phyloP scores from a whole-genome alignment of 2,329 filamentous ascomycete species.

The Phaeosphaeriaceae sp. region DNA sequence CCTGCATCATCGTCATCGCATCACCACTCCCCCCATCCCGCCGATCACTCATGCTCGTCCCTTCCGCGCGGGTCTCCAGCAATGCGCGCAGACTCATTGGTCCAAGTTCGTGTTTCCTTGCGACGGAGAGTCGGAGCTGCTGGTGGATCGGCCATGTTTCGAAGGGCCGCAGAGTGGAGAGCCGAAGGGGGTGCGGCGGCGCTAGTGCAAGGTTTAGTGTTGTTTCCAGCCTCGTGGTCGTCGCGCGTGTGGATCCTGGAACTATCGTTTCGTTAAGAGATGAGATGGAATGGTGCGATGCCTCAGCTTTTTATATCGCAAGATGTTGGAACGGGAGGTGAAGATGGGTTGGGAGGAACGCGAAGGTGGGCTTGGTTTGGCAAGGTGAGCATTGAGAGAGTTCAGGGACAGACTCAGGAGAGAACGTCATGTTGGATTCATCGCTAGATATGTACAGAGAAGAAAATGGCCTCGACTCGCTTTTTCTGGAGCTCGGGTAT shows the following conservation, averaged over 20 bases:
- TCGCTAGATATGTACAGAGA: background rate
- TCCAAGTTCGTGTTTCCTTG: background rate
- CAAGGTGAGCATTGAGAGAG: too few relatives aligned
- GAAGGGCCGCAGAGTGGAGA: conserved; percentile 11
- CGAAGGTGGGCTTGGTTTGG: too few relatives aligned
- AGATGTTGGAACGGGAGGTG: background rate
- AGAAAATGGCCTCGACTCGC: background rate
- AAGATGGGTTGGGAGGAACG: too few relatives aligned
- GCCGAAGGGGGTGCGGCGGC: conserved; percentile 9
- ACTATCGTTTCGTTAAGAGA: conserved; percentile 8
- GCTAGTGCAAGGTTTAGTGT: conserved; percentile 9
- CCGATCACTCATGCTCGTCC: background rate
- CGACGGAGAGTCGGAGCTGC: conserved; percentile 2
- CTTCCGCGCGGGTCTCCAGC: conserved; percentile 12
- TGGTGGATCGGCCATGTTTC: conserved; percentile 6
- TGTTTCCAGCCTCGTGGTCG: background rate
- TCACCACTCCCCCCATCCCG: background rate
- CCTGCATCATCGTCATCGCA: background rate
- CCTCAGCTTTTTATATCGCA: background rate
- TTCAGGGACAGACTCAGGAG: too few relatives aligned
- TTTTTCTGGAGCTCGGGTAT: background rate
- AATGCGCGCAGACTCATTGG: background rate
- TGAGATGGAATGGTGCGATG: background rate
- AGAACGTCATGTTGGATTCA: background rate
- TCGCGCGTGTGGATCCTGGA: background rate